phyloP scores from a whole-genome alignment of 1,284 basidiomycete genomes.

The Cryptococcus wingfieldii region DNA sequence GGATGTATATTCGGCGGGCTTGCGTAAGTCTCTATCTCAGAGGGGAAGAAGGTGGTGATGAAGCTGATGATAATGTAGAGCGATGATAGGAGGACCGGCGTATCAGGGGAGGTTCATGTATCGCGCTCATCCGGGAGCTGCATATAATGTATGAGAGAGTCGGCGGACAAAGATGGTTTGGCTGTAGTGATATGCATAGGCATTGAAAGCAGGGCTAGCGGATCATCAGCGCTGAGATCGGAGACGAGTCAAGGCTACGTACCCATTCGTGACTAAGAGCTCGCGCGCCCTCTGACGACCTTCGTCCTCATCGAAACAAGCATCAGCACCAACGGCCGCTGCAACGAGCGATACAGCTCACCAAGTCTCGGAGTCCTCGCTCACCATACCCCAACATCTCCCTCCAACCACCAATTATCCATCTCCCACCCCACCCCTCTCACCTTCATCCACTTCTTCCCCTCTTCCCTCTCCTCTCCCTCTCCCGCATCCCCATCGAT shows the following conservation, averaged over 20 bases:
- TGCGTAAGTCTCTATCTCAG: constrained; percentile 16
- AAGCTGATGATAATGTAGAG: background rate
- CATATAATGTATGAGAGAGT: constrained; percentile 17
- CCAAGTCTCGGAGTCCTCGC: background rate
- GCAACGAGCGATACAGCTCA: background rate
- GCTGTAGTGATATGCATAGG: no score
- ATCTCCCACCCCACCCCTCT: constrained; percentile 74
- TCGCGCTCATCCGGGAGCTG: constrained; percentile 14
- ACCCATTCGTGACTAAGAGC: no score
- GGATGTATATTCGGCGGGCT: constrained; percentile 19
- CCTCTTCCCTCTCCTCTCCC: constrained; percentile 6
- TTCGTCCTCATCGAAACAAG: no score
- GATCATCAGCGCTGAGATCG: no score
- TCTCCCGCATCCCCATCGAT: background rate
- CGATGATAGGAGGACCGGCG: constrained; percentile 14
- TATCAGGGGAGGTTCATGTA: constrained; percentile 27
- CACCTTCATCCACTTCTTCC: constrained; percentile 57
- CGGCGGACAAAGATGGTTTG: no score
- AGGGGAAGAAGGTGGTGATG: background rate
- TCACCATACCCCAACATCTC: constrained; percentile 32
- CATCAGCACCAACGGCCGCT: no score
- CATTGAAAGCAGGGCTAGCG: no score
- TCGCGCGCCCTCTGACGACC: no score
- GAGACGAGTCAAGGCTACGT: no score
- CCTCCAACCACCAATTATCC: constrained; percentile 51